Base-by-base conservation (phyloP, 768 basidiomycete genomes). In the Leccinum ochraceum region DNA sequence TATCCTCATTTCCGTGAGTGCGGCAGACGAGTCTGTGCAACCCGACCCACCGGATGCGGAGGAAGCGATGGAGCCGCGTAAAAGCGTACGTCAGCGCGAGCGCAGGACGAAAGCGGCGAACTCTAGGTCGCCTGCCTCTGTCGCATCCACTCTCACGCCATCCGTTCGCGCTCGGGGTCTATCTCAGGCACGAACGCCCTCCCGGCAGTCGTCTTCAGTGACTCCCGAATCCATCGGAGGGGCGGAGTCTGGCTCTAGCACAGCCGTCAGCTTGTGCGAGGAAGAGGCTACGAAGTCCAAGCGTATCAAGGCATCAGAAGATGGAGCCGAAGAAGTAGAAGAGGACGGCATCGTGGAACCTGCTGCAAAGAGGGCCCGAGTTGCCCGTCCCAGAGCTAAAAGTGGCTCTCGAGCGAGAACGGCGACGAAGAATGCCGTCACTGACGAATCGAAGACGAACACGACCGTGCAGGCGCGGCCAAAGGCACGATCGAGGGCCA, bases 181-280 rank as follows among this genome's bases (percentile, higher is more conserved):
- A 10, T 71, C 69, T 30, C 70, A 57, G 55, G 52, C 61, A 16
- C 53, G 54, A 7, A 73, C 71, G 0, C 53, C 66, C 0, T 73
- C 71, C 32, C 67, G 72, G 2, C 63, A 64, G 44, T 60, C 66
- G 58, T 64, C 67, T 26, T 63, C 68, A 6, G 66, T 60, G 26
- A 62, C 63, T 44, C 60, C 72, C 57, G 73, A 71, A 54, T 71
- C 71, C 36, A 39, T 71, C 50, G 71, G 64, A 17, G 71, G 63
- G 10, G 64, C 53, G 2, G 70, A 70, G 54, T 75, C 72, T 3
- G 72, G 69, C 14, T 75, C 74, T 8, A 74, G 73, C 57, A 74
- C 74, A 6, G 74, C 74, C 13, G 73, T 74, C 13, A 74, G 73
- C 56, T 36, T 74, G 48, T 74, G 64, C 36, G 73, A 64, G 4